These are phyloP conservation scores for Otatea glauca DNA, from an alignment of 176 grass and related monocot genomes.

Conservation along the genomic window DNA sequence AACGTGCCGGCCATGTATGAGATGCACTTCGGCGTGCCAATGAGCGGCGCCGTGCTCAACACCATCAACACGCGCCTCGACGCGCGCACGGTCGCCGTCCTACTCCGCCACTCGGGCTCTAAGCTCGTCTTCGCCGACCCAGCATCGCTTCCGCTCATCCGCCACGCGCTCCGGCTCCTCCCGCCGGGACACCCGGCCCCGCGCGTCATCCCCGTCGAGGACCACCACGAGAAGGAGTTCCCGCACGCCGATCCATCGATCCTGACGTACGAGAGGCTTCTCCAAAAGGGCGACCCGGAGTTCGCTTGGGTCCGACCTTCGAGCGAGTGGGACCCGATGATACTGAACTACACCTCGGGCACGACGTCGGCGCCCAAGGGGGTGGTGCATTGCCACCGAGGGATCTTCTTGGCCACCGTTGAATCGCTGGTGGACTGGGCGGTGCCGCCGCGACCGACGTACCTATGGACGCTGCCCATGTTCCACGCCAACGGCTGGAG, in stretches of 20 bases:
- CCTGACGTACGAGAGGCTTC: constrained; percentile 66
- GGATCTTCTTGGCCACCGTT: constrained; percentile 55
- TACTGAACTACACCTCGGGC: constrained; percentile 92
- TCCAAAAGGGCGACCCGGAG: constrained; percentile 58
- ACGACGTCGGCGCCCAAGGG: constrained; percentile 88
- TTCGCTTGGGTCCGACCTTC: constrained; percentile 68
- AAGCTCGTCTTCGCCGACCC: constrained; percentile 70
- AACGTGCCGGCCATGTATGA: constrained; percentile 88
- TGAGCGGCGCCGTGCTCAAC: constrained; percentile 83
- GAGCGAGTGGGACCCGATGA: constrained; percentile 86
- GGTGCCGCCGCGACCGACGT: constrained; percentile 60
- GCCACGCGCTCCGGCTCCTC: constrained; percentile 54
- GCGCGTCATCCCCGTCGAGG: constrained; percentile 67
- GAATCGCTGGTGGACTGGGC: constrained; percentile 62
- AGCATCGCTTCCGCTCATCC: constrained; percentile 42
- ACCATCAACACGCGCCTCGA: constrained; percentile 79
- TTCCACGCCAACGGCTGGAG: constrained; percentile 92
- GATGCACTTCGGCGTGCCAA: constrained; percentile 79
- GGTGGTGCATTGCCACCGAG: constrained; percentile 83
- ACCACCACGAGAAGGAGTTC: constrained; percentile 49
- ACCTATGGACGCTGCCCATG: constrained; percentile 92
- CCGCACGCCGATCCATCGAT: not conserved
- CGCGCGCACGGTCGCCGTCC: constrained; percentile 65
- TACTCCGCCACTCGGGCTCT: constrained; percentile 59
- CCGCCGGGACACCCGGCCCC: constrained; percentile 41